Conservation (phyloP, 805 yeast species). For the Suhomyces sp. region DNA sequence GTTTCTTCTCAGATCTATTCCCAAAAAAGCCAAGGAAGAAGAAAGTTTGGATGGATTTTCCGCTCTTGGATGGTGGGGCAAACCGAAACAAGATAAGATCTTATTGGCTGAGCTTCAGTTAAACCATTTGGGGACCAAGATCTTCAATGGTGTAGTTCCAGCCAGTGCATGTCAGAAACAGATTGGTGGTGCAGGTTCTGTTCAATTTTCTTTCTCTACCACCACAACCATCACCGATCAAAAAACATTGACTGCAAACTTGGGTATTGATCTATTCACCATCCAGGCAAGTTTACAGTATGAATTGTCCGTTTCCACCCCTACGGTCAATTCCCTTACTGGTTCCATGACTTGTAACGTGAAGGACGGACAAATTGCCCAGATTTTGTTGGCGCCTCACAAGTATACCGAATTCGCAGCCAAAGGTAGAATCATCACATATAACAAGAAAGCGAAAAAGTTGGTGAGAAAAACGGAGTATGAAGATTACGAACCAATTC, state of each 20-base stretch:
- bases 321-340: slow-evolving; percentile 1
- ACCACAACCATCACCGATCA: too few species aligned
- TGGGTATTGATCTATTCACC: too few species aligned
- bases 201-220: too few species aligned
- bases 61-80: too few species aligned
- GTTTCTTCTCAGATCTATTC: slow-evolving; percentile 1
- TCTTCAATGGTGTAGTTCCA: slow-evolving; percentile 12
- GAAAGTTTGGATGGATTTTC: slow-evolving; percentile 3
- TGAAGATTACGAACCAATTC: slow-evolving; percentile 4
- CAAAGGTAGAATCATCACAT: slow-evolving; percentile 5
- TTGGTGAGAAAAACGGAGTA: slow-evolving; percentile 10
- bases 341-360: slow-evolving; percentile 16
- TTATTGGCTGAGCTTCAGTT: too few species aligned
- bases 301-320: too few species aligned
- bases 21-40: neutral
- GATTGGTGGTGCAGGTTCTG: too few species aligned
- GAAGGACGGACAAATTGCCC: slow-evolving; percentile 19
- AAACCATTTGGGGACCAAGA: too few species aligned
- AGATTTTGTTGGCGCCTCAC: slow-evolving; percentile 21
- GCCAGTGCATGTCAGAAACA: too few species aligned
- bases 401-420: slow-evolving; percentile 15
- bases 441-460: too few species aligned
- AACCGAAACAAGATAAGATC: slow-evolving; percentile 7
- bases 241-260: too few species aligned
- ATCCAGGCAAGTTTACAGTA: too few species aligned